Conservation (phyloP, 1,139 yeast species). For the Diutina scorzettiae region DNA sequence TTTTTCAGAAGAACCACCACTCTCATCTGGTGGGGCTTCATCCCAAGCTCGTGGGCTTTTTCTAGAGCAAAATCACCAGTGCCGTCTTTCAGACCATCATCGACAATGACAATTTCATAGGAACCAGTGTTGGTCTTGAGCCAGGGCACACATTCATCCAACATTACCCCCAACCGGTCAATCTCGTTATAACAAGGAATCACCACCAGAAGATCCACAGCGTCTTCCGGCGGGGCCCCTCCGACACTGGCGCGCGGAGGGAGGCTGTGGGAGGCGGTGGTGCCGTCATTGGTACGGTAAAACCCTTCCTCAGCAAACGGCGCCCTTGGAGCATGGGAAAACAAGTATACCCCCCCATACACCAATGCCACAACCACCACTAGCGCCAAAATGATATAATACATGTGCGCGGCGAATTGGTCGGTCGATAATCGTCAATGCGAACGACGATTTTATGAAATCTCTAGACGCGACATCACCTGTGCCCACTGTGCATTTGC, state of each 20-base stretch:
- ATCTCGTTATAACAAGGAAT: constrained; percentile 91
- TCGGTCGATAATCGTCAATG: too few species aligned
- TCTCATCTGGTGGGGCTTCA: constrained; percentile 51
- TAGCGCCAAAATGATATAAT: neutral
- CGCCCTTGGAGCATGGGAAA: constrained; percentile 57
- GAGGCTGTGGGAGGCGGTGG: constrained; percentile 12
- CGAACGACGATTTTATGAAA: too few species aligned
- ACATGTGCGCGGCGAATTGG: too few species aligned
- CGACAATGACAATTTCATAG: constrained; percentile 79
- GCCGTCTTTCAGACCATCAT: constrained; percentile 82
- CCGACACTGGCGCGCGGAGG: constrained; percentile 7
- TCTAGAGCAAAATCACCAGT: constrained; percentile 63
- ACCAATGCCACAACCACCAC: constrained; percentile 10
- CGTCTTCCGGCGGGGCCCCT: constrained; percentile 5
- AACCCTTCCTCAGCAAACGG: constrained; percentile 39
- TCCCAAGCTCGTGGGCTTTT: constrained; percentile 37
- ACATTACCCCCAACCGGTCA: constrained; percentile 57
- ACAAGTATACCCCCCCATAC: constrained; percentile 31
- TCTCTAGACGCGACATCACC: too few species aligned
- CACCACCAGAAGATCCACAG: constrained; percentile 56
- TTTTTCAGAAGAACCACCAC: constrained; percentile 59
- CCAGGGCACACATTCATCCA: constrained; percentile 60
- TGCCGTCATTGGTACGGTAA: constrained; percentile 30
- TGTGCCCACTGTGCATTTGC: too few species aligned
- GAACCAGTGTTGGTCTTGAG: constrained; percentile 25